A percentile compares a stretch with the other conserved stretches of the same genome.
phyloP scores from a whole-genome alignment of 2,329 filamentous ascomycete genomes.

The Aspergillus quadrilineatus region DNA sequence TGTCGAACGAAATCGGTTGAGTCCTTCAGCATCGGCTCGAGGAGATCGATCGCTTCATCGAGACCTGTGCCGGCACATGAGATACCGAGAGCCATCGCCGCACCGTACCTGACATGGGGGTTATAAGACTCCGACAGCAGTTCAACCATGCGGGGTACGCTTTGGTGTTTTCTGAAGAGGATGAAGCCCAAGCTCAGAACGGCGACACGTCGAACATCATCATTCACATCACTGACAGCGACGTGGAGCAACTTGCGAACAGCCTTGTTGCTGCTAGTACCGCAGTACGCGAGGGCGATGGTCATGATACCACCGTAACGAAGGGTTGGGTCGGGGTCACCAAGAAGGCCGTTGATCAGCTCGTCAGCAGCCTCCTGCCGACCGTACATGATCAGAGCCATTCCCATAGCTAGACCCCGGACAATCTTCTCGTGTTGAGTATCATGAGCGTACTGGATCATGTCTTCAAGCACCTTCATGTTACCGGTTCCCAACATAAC shows the following conservation, averaged over 20 bases:
- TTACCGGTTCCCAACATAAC: conserved; percentile 99
- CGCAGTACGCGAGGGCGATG: conserved; percentile 95
- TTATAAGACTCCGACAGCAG: conserved; percentile 98
- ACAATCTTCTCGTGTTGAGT: conserved; percentile 99
- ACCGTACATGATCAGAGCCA: conserved; percentile 98
- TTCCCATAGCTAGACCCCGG: conserved; percentile 88
- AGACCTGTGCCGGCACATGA: conserved; percentile 95
- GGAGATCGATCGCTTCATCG: conserved; percentile 90
- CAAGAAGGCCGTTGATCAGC: conserved; percentile 87
- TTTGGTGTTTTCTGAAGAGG: conserved; percentile 94
- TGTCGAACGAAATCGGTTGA: conserved; percentile 98
- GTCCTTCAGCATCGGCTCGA: conserved; percentile 99
- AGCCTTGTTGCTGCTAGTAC: conserved; percentile 97
- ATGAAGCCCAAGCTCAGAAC: conserved; percentile 99
- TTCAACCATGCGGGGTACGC: conserved; percentile 97
- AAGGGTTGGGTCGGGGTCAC: conserved; percentile 88
- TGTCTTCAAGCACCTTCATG: conserved; percentile 86
- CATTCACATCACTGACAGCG: conserved; percentile 95
- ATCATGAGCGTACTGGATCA: conserved; percentile 97
- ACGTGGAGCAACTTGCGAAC: conserved; percentile 93
- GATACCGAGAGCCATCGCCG: conserved; percentile 96
- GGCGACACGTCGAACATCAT: conserved; percentile 91
- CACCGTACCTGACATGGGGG: conserved; percentile 95
- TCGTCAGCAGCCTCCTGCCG: conserved; percentile 93
- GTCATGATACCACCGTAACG: conserved; percentile 98